Conservation (phyloP, 192 early-diverging fungal species). For the Coemansia sp. region DNA sequence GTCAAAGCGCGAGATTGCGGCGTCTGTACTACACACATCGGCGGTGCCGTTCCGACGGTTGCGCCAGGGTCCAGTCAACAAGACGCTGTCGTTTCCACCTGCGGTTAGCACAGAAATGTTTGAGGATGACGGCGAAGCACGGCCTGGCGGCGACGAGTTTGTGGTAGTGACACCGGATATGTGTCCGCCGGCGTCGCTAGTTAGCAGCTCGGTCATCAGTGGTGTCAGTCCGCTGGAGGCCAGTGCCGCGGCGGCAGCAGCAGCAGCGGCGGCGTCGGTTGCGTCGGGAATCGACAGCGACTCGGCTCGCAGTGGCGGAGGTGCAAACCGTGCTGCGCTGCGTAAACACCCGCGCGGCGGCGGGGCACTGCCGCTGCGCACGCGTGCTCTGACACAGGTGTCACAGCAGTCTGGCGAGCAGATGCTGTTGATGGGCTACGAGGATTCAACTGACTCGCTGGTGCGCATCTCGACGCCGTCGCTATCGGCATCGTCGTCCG, state of each 20-base stretch:
- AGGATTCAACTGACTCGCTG: constrained; percentile 49
- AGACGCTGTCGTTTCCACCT: constrained; percentile 46
- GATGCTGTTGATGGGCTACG: constrained; percentile 29
- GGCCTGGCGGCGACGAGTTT: constrained; percentile 36
- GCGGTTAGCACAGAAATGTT: constrained; percentile 13
- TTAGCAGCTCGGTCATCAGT: constrained; percentile 53
- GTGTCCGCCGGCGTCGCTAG: constrained; percentile 50
- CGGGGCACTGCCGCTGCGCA: constrained; percentile 15
- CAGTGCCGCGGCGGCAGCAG: constrained; percentile 14
- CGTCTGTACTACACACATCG: constrained; percentile 45
- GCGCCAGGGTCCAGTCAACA: constrained; percentile 26
- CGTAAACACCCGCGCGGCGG: constrained; percentile 9
- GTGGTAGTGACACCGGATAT: constrained; percentile 52
- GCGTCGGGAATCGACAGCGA: constrained; percentile 4
- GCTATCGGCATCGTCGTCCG: constrained; percentile 50
- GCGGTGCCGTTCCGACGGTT: constrained; percentile 46
- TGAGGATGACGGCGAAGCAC: neutral
- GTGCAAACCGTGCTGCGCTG: constrained; percentile 11
- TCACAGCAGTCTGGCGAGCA: constrained; percentile 32
- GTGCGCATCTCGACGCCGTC: constrained; percentile 46
- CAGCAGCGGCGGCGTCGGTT: constrained; percentile 18
- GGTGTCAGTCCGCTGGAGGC: constrained; percentile 34
- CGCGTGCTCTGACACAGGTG: constrained; percentile 44
- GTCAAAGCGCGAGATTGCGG: constrained; percentile 41
- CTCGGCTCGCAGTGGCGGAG: neutral